phyloP scores from a whole-genome alignment of 1,139 yeast species.

The Chernovozyma aurita region DNA sequence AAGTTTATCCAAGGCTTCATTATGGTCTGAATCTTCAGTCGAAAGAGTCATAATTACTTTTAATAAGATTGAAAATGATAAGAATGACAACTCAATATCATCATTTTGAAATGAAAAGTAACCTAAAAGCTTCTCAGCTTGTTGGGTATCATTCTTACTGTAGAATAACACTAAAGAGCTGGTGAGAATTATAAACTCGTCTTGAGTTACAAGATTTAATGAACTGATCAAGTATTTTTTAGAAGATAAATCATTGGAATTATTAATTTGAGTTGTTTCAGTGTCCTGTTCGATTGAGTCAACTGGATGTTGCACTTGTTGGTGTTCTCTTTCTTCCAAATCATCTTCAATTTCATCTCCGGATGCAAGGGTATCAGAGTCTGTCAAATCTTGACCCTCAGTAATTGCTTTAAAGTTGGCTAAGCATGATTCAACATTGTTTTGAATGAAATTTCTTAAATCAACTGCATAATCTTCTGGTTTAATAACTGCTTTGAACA shows the following conservation, averaged over 20 bases:
- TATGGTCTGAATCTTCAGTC: constrained; percentile 13
- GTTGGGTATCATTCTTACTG: constrained; percentile 14
- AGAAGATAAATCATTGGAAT: constrained; percentile 5
- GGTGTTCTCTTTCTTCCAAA: constrained; percentile 2
- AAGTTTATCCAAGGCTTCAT: constrained; percentile 24
- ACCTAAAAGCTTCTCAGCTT: constrained; percentile 20
- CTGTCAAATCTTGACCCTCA: constrained; percentile 29
- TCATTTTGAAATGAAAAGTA: constrained; percentile 18
- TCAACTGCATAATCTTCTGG: constrained; percentile 18
- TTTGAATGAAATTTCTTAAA: constrained; percentile 18
- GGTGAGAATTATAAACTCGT: constrained; percentile 30
- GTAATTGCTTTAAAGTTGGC: constrained; percentile 17
- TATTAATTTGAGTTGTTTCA: background rate
- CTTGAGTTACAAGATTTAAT: constrained; percentile 31
- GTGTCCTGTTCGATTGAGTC: constrained; percentile 1
- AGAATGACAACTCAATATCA: constrained; percentile 18
- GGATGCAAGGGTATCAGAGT: constrained; percentile 19
- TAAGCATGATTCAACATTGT: constrained; percentile 17
- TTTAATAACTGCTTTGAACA: constrained; percentile 29
- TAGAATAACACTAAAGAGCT: constrained; percentile 25
- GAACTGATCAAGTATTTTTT: constrained; percentile 25
- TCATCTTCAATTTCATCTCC: constrained; percentile 14
- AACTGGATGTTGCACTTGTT: background rate
- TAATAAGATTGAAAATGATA: constrained; percentile 32
- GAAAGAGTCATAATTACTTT: constrained; percentile 22